Evolutionary conservation across 768 basidiomycete species (phyloP), one percentile per base, ranked within the genome.

Genomic region (Boletus patriciae): DNA sequence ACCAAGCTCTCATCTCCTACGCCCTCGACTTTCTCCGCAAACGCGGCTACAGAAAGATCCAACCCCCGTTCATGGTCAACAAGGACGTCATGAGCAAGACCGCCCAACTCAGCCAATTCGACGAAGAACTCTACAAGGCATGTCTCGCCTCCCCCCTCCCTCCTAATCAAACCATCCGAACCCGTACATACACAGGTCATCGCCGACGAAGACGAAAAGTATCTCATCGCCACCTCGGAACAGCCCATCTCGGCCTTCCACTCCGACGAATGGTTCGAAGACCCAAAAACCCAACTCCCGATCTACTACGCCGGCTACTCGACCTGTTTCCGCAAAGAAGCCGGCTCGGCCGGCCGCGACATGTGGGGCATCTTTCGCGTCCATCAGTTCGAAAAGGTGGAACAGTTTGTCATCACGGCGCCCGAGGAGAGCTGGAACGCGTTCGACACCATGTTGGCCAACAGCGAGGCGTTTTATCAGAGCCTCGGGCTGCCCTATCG

Each of bases 301-400:
- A 81, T 97, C 69, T 81, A 82, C 76, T 97, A 90, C 66, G 90
- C 90, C 0, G 89, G 90, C 21, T 92, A 88, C 72, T 92, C 88
- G 66, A 98, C 96, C 16, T 98, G 96, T 73, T 99, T 99, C 88
- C 87, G 97, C 29, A 98, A 98, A 76, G 97, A 99, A 77, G 97
- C 97, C 3, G 97, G 97, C 34, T 90, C 94, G 3, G 94, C 94
- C 9, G 97, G 97, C 4, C 88, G 94, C 53, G 97, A 99, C 65
- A 98, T 96, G 81, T 98, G 97, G 94, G 97, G 97, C 55, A 98
- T 98, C 74, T 99, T 99, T 86, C 92, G 97, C 23, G 96, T 99
- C 52, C 97, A 99, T 70, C 97, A 99, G 74, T 99, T 99, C 63
- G 97, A 99, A 77, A 99, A 99, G 79, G 83, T 99, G 50, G 97